These are phyloP conservation scores for Amoebophrya sp. DNA, from an alignment of 169 alveolate genomes.

Conservation along the genomic window DNA sequence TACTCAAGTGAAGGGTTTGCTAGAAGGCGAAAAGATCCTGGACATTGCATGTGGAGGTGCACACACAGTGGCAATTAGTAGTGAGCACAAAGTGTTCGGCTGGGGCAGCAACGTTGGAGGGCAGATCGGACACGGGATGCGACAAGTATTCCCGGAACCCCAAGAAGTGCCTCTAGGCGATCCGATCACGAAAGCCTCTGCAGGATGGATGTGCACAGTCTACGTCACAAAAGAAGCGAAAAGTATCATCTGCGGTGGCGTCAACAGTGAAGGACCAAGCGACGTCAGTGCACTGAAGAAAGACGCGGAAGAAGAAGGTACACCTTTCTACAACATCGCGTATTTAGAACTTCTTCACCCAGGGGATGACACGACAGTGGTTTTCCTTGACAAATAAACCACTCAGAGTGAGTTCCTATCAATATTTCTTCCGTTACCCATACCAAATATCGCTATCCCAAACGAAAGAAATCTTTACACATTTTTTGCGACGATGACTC, in stretches of 20 bases:
- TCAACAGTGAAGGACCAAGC: neutral
- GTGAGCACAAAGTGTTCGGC: neutral
- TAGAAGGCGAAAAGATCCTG: neutral
- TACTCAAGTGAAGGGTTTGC: neutral
- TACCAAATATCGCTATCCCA: too few relatives aligned
- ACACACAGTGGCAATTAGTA: conserved; percentile 13
- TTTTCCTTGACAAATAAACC: too few relatives aligned
- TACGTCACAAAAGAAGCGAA: neutral
- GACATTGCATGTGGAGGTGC: conserved; percentile 30
- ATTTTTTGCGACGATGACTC: too few relatives aligned
- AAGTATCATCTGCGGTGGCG: neutral
- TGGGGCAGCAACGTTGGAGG: conserved; percentile 31
- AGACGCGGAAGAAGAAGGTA: neutral
- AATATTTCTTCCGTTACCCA: too few relatives aligned
- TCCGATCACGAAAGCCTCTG: conserved; percentile 10
- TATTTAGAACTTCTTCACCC: too few relatives aligned
- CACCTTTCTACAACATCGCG: too few relatives aligned
- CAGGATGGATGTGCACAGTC: conserved; percentile 17
- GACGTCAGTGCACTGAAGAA: too few relatives aligned
- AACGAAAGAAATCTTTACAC: too few relatives aligned
- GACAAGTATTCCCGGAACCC: conserved; percentile 22
- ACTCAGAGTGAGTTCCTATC: too few relatives aligned
- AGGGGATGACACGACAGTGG: too few relatives aligned
- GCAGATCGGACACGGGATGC: conserved; percentile 29
- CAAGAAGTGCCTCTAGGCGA: neutral